phyloP scores from a whole-genome alignment of 257 asterid species.

The Solanum pimpinellifolium region DNA sequence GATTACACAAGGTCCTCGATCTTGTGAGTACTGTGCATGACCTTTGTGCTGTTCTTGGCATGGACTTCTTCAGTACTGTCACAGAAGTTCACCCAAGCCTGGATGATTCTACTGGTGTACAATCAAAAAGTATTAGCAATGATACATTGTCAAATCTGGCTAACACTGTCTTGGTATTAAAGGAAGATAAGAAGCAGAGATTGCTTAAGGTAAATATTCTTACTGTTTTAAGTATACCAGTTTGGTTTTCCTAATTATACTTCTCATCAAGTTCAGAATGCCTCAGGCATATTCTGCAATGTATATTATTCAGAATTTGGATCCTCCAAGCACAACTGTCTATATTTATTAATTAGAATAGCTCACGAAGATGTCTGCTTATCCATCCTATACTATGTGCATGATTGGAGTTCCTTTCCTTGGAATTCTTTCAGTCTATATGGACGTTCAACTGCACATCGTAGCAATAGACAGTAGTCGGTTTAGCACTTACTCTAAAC shows the following conservation, averaged over 20 bases:
- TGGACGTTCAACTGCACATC: background rate
- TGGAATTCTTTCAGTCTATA: background rate
- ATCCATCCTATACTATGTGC: background rate
- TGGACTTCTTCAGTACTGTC: conserved; percentile 73
- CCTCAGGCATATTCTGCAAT: background rate
- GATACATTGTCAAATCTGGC: conserved; percentile 76
- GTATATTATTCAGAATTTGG: background rate
- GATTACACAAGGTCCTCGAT: conserved; percentile 90
- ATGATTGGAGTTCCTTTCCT: background rate
- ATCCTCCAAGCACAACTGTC: background rate
- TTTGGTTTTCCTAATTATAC: background rate
- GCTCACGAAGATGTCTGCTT: background rate
- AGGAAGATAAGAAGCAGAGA: conserved; percentile 79
- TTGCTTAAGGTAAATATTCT: conserved; percentile 52
- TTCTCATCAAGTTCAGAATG: background rate
- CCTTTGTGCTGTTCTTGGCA: conserved; percentile 90
- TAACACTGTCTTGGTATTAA: conserved; percentile 60
- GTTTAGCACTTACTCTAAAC: background rate
- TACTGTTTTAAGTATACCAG: background rate
- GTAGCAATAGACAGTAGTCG: no score
- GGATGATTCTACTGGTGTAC: conserved; percentile 63
- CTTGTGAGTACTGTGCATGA: conserved; percentile 90
- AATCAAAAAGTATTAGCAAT: conserved; percentile 86
- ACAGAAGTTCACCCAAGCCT: conserved; percentile 92
- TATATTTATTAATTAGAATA: background rate